Conservation (phyloP, 192 early-diverging fungal species). For the Powellomyces hirtus region DNA sequence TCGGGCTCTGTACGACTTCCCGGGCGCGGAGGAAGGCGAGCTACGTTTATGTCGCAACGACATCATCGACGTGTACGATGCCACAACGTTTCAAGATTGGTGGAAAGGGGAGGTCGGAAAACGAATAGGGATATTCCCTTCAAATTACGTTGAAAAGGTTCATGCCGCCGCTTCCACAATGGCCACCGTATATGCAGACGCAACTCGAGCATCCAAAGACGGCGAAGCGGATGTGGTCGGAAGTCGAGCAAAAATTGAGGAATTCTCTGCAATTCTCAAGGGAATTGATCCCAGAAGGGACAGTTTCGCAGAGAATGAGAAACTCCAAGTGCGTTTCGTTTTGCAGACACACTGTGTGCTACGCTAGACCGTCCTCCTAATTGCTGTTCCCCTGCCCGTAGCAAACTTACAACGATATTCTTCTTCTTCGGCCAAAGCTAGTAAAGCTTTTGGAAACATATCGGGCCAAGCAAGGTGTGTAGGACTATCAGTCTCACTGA, state of each 20-base stretch:
- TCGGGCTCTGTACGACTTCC: constrained; percentile 91
- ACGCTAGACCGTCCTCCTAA: neutral
- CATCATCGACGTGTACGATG: constrained; percentile 86
- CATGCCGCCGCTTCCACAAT: neutral
- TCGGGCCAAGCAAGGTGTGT: constrained; percentile 76
- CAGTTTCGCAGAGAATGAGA: constrained; percentile 85
- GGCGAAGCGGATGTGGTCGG: constrained; percentile 60
- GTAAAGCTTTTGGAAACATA: constrained; percentile 82
- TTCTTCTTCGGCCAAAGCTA: constrained; percentile 83
- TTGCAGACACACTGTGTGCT: neutral
- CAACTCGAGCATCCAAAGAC: constrained; percentile 13
- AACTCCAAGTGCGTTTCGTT: constrained; percentile 58
- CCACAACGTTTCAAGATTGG: constrained; percentile 94
- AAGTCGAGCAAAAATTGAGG: constrained; percentile 72
- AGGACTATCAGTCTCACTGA: neutral
- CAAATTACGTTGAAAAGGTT: constrained; percentile 85
- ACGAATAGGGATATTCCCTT: constrained; percentile 93
- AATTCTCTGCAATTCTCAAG: constrained; percentile 70
- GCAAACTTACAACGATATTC: constrained; percentile 71
- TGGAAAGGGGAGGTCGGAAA: constrained; percentile 92
- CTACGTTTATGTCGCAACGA: constrained; percentile 86
- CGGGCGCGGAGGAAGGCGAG: constrained; percentile 85
- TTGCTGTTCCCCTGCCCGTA: neutral
- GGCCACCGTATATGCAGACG: constrained; percentile 6
- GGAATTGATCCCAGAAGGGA: constrained; percentile 77